phyloP scores from a whole-genome alignment of 106 monocot genomes.

The Phalaenopsis equestris region DNA sequence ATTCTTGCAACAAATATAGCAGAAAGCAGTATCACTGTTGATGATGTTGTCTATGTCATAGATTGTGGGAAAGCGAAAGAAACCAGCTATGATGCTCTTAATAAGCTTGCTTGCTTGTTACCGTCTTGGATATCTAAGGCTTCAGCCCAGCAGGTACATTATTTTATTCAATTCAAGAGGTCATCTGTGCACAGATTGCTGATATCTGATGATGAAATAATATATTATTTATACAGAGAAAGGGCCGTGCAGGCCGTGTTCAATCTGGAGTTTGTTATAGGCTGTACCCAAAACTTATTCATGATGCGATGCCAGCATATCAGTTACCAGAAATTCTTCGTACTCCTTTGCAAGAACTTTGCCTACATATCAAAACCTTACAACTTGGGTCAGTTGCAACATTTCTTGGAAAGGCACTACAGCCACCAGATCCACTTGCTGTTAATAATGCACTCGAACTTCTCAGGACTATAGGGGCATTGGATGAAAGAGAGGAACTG shows the following conservation, averaged over 20 bases:
- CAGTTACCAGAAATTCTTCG: conserved; percentile 97
- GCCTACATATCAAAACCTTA: conserved; percentile 84
- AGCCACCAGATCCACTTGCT: conserved; percentile 86
- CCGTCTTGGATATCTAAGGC: conserved; percentile 99
- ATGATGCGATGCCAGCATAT: conserved; percentile 86
- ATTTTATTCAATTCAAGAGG: not conserved
- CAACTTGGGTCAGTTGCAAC: conserved; percentile 77
- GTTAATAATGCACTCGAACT: conserved; percentile 94
- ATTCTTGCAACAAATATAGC: conserved; percentile 98
- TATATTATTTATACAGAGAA: conserved; percentile 41
- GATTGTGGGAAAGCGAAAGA: conserved; percentile 98
- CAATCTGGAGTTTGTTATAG: conserved; percentile 89
- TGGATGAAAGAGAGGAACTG: conserved; percentile 85
- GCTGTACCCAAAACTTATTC: conserved; percentile 83
- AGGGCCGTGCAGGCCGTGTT: conserved; percentile 95
- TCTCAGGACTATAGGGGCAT: conserved; percentile 84
- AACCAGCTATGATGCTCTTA: conserved; percentile 97
- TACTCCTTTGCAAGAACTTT: conserved; percentile 94
- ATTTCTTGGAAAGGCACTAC: conserved; percentile 82
- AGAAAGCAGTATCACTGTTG: conserved; percentile 93
- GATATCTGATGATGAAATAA: conserved; percentile 4
- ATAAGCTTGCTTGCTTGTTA: conserved; percentile 83
- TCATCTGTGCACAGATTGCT: not conserved
- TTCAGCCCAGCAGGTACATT: conserved; percentile 83
- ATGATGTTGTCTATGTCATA: conserved; percentile 95